Percentiles rank a stretch among this genome's conserved stretches.
phyloP scores from a whole-genome alignment of 257 asterid genomes.

The Osmanthus fragrans region DNA sequence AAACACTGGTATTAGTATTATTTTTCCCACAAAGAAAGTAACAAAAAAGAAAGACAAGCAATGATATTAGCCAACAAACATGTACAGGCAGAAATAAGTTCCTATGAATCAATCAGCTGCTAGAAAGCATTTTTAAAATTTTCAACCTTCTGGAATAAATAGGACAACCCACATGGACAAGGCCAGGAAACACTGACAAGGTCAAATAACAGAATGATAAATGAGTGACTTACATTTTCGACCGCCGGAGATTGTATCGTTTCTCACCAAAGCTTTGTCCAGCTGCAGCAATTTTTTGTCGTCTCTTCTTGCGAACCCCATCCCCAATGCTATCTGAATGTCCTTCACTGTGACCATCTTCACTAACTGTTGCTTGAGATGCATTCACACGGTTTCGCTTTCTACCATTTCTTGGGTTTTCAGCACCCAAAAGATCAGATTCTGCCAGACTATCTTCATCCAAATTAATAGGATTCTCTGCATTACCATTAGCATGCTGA shows the following conservation, averaged over 20 bases:
- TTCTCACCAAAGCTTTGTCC: slow-evolving; percentile 56
- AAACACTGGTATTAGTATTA: slow-evolving; percentile 15
- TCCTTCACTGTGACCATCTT: slow-evolving; percentile 58
- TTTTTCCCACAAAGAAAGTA: neutral
- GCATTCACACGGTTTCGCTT: slow-evolving; percentile 53
- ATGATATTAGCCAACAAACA: slow-evolving; percentile 8
- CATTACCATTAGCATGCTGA: slow-evolving; percentile 47
- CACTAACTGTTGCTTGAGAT: slow-evolving; percentile 63
- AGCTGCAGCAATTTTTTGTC: slow-evolving; percentile 52
- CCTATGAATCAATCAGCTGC: neutral
- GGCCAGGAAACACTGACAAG: neutral
- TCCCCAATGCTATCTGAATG: slow-evolving; percentile 61
- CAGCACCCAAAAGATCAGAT: slow-evolving; percentile 43
- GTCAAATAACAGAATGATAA: slow-evolving; percentile 2
- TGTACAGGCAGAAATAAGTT: neutral
- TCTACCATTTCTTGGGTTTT: slow-evolving; percentile 44
- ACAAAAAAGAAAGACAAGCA: slow-evolving; percentile 17
- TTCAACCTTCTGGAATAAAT: neutral
- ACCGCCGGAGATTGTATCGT: slow-evolving; percentile 84
- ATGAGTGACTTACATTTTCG: slow-evolving; percentile 51
- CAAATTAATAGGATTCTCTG: slow-evolving; percentile 44
- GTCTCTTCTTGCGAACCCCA: slow-evolving; percentile 68
- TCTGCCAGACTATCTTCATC: slow-evolving; percentile 60
- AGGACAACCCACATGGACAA: neutral
- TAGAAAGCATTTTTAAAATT: slow-evolving; percentile 1